These are phyloP conservation scores for Russula brevipes DNA, from an alignment of 768 basidiomycete species.

Conservation along the genomic window DNA sequence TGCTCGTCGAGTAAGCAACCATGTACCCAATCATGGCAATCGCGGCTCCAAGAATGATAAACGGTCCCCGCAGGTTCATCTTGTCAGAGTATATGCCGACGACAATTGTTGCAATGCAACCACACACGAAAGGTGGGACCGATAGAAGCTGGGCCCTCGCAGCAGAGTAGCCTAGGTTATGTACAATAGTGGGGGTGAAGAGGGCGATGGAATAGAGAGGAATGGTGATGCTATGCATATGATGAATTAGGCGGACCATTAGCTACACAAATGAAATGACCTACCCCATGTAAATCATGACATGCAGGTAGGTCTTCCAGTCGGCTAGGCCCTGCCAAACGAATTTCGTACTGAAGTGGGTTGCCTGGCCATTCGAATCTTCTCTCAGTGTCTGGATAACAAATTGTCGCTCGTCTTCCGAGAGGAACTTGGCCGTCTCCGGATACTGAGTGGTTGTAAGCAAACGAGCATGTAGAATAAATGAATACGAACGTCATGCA, in stretches of 20 bases:
- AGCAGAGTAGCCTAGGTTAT: constrained; percentile 43
- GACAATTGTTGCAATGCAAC: constrained; percentile 30
- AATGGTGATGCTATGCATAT: constrained; percentile 35
- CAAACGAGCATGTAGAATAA: background rate
- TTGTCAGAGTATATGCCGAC: constrained; percentile 35
- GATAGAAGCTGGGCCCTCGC: constrained; percentile 39
- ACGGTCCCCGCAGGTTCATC: constrained; percentile 43
- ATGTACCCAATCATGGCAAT: constrained; percentile 50
- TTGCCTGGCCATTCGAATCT: constrained; percentile 32
- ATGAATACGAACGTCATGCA: constrained; percentile 35
- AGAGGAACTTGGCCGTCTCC: constrained; percentile 41
- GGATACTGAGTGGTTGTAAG: constrained; percentile 33
- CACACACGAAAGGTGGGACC: constrained; percentile 34
- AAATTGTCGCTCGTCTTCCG: constrained; percentile 32
- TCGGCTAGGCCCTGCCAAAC: constrained; percentile 34
- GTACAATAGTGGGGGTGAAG: constrained; percentile 35
- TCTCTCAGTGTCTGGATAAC: constrained; percentile 29
- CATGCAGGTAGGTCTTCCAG: constrained; percentile 35
- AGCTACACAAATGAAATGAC: background rate
- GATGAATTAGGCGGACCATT: background rate
- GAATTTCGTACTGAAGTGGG: constrained; percentile 34
- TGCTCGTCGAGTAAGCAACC: constrained; percentile 39
- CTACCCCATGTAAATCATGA: constrained; percentile 34
- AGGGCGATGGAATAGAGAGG: constrained; percentile 43
- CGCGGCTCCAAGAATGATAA: constrained; percentile 39